phyloP scores from a whole-genome alignment of 331 rosid genomes.

The Cydonia oblonga region DNA sequence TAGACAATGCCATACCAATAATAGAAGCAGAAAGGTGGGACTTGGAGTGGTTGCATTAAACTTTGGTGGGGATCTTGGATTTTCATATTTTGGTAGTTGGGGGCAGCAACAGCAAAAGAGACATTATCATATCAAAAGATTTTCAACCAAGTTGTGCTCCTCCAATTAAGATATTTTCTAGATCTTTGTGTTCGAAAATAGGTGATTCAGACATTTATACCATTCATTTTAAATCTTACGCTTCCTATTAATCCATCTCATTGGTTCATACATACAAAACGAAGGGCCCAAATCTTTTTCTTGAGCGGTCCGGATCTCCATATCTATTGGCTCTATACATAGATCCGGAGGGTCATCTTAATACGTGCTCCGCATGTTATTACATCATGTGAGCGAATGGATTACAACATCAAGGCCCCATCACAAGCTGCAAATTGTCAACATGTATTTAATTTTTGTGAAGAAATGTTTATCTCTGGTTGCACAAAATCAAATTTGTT shows the following conservation, averaged over 20 bases:
- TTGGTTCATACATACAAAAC: too few species aligned
- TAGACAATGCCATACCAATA: neutral
- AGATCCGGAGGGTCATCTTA: too few species aligned
- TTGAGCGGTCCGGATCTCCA: accelerated
- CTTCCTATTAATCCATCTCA: accelerated
- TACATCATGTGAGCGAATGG: neutral
- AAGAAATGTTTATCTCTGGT: neutral
- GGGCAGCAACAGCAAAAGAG: neutral
- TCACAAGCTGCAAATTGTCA: neutral
- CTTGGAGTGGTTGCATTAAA: neutral
- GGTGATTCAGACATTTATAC: accelerated
- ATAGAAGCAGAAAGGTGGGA: neutral
- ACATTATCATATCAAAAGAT: neutral
- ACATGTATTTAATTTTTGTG: neutral
- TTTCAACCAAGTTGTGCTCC: neutral
- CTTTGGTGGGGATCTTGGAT: neutral
- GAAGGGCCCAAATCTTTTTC: accelerated
- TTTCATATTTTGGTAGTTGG: neutral
- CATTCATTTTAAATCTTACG: too few species aligned
- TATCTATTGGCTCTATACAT: too few species aligned
- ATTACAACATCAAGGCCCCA: neutral
- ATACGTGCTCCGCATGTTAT: neutral
- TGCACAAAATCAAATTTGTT: neutral
- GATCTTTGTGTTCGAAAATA: accelerated
- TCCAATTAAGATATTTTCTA: too few species aligned